Conservation (phyloP, 2,329 filamentous ascomycete species). For the Sphaerulina vaccinii region DNA sequence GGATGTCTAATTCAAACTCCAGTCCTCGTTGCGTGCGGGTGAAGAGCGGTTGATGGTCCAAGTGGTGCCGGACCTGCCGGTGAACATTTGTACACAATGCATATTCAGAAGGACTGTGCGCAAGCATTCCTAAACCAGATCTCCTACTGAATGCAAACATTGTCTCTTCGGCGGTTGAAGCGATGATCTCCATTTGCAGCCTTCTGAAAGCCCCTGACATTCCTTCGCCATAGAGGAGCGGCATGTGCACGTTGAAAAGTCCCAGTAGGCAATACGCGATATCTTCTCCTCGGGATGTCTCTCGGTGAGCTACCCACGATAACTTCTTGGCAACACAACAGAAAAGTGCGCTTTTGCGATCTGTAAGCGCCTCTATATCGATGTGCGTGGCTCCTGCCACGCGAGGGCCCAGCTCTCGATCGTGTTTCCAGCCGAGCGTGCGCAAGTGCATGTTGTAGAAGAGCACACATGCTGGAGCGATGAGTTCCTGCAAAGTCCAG, state of each 20-base stretch:
- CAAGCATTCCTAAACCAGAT: neutral
- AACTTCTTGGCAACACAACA: constrained; percentile 9
- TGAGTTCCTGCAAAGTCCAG: constrained; percentile 26
- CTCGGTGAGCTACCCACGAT: constrained; percentile 3
- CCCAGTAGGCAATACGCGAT: constrained; percentile 8
- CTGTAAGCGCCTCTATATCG: neutral
- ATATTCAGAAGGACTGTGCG: neutral
- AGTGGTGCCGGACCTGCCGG: too few relatives aligned
- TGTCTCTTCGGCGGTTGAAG: neutral
- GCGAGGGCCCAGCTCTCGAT: neutral
- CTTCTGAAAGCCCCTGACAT: neutral
- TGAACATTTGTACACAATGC: too few relatives aligned
- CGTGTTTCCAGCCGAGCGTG: neutral
- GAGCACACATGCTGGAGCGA: constrained; percentile 12
- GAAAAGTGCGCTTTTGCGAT: neutral
- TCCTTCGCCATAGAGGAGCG: constrained; percentile 8
- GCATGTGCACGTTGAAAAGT: constrained; percentile 5
- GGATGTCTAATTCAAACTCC: too few relatives aligned
- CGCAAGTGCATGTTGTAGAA: constrained; percentile 13
- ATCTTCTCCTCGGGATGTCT: constrained; percentile 2
- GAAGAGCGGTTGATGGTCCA: too few relatives aligned
- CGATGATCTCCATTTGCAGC: constrained; percentile 10
- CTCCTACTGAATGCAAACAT: constrained; percentile 2
- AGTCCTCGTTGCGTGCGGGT: too few relatives aligned
- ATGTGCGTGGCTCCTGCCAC: neutral